phyloP scores from a whole-genome alignment of 805 yeast species.

The Priceomyces haplophilus region DNA sequence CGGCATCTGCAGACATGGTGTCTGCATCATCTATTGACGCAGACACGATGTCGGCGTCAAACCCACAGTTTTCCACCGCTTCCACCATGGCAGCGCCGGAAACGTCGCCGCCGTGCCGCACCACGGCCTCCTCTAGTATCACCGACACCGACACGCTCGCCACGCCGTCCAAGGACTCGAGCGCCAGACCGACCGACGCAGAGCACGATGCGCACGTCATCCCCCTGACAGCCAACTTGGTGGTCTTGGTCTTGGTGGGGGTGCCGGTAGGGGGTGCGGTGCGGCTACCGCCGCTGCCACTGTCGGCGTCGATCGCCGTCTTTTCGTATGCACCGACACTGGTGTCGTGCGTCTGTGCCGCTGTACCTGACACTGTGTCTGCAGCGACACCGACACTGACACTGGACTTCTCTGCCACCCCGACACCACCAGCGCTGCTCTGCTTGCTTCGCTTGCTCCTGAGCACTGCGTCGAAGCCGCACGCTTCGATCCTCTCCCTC shows the following conservation, averaged over 20 bases:
- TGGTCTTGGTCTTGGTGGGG: neutral
- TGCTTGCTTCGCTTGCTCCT: neutral
- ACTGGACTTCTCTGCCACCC: too few relatives aligned
- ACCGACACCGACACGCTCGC: constrained; percentile 60
- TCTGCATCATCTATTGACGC: constrained; percentile 1
- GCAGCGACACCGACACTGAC: too few relatives aligned
- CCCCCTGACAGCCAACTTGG: constrained; percentile 38
- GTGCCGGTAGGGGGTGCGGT: too few relatives aligned
- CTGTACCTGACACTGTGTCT: too few relatives aligned
- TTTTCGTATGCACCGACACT: too few relatives aligned
- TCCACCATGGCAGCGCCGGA: constrained; percentile 40
- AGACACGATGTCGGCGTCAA: constrained; percentile 20
- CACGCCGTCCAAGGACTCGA: constrained; percentile 52
- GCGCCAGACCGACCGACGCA: constrained; percentile 56
- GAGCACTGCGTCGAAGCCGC: constrained; percentile 22
- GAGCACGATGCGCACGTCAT: constrained; percentile 92
- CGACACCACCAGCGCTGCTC: too few relatives aligned
- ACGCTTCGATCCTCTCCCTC: constrained; percentile 24
- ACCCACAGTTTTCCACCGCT: constrained; percentile 60
- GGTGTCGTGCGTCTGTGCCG: too few relatives aligned
- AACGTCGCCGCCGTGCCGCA: constrained; percentile 43
- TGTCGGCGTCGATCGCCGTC: too few relatives aligned
- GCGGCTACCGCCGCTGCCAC: neutral
- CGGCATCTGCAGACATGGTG: neutral
- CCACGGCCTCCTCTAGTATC: constrained; percentile 68